Conservation (phyloP, 352 stramenopile genomes). For the Plasmopara viticola region DNA sequence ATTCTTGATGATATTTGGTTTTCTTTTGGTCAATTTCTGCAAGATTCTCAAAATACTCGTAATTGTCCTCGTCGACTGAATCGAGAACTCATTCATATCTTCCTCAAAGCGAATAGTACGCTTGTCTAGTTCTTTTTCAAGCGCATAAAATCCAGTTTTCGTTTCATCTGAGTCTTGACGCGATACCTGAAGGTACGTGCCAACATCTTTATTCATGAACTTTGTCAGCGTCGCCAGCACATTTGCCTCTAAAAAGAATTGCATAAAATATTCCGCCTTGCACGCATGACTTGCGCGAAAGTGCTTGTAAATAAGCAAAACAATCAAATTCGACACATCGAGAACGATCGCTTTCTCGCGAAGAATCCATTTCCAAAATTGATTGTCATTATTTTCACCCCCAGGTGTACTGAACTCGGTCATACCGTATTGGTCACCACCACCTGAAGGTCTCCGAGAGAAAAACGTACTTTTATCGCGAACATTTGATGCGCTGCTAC, state of each 20-base stretch:
- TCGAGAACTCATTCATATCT: constrained; percentile 61
- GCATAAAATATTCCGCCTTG: constrained; percentile 76
- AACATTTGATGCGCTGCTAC: constrained; percentile 56
- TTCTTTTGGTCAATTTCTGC: constrained; percentile 81
- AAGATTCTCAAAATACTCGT: constrained; percentile 72
- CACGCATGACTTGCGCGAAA: constrained; percentile 63
- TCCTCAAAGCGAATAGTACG: constrained; percentile 54
- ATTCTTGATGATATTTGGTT: constrained; percentile 82
- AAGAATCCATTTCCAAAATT: constrained; percentile 80
- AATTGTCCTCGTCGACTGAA: constrained; percentile 64
- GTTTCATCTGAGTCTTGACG: constrained; percentile 44
- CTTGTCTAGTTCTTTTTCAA: constrained; percentile 60
- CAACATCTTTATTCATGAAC: constrained; percentile 84
- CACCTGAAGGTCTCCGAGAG: constrained; percentile 45
- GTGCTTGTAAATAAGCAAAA: constrained; percentile 72
- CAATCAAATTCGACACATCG: constrained; percentile 57
- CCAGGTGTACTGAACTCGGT: constrained; percentile 41
- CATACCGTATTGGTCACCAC: constrained; percentile 41
- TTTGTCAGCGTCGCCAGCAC: constrained; percentile 68
- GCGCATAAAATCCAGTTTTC: constrained; percentile 47
- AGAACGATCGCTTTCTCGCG: constrained; percentile 75
- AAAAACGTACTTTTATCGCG: constrained; percentile 81
- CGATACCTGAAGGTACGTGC: constrained; percentile 69
- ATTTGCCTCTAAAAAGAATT: constrained; percentile 77
- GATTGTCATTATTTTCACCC: constrained; percentile 43